Evolutionary conservation across 1,284 basidiomycete genomes (phyloP).

Genomic region (Sparassis latifolia): DNA sequence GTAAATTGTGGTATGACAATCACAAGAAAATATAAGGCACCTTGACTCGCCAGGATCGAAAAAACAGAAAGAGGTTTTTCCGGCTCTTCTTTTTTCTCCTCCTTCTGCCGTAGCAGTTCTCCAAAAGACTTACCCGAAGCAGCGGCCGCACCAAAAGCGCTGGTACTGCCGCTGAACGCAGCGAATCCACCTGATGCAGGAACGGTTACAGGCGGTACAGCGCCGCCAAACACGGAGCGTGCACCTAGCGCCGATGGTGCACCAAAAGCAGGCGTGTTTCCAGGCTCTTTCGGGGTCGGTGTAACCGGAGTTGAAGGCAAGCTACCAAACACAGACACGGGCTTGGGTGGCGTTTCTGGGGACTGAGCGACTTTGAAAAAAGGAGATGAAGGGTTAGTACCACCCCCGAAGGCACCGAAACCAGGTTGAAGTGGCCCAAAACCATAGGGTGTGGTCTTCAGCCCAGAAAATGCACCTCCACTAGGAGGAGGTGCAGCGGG

Average conservation of each 20-base stretch:
- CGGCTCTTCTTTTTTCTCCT: neutral
- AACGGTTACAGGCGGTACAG: neutral
- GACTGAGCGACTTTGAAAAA: slow-evolving; percentile 43
- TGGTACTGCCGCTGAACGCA: neutral
- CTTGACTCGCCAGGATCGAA: neutral
- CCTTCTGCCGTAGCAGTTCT: neutral
- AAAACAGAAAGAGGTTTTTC: neutral
- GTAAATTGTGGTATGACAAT: too few species aligned
- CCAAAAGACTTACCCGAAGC: slow-evolving; percentile 1
- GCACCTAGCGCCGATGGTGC: neutral
- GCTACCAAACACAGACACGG: slow-evolving; percentile 7
- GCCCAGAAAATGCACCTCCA: slow-evolving; percentile 30
- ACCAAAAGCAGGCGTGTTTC: slow-evolving; percentile 1
- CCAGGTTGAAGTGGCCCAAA: slow-evolving; percentile 35
- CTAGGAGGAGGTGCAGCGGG: slow-evolving; percentile 11
- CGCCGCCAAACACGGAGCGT: slow-evolving; percentile 4
- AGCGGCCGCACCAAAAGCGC: neutral
- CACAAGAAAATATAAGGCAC: too few species aligned
- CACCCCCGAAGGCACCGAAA: slow-evolving; percentile 33
- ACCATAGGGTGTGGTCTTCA: slow-evolving; percentile 28
- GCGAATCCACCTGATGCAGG: neutral
- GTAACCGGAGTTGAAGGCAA: slow-evolving; percentile 23
- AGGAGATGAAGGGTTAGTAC: slow-evolving; percentile 37
- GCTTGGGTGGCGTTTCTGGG: slow-evolving; percentile 7
- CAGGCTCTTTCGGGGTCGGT: slow-evolving; percentile 26